Evolutionary conservation across 768 basidiomycete genomes (phyloP).

Genomic region (Lactarius evosmus): DNA sequence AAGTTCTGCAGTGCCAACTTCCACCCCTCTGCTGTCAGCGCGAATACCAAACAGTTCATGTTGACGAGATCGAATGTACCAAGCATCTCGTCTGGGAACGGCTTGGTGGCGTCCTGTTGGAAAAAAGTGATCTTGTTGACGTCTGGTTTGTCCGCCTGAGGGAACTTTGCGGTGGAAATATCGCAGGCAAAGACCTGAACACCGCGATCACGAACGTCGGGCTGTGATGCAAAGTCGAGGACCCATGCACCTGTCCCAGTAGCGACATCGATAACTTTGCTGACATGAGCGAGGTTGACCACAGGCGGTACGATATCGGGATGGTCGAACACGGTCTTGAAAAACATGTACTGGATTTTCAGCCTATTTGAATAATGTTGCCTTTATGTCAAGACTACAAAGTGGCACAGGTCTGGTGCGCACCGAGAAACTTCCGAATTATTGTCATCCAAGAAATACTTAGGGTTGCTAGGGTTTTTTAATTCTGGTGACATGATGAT

Average conservation of each 20-base stretch:
- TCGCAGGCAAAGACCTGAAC: conserved; percentile 2
- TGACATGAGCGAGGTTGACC: neutral
- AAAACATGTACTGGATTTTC: neutral
- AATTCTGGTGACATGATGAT: no score
- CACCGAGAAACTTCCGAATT: neutral
- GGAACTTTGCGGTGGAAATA: neutral
- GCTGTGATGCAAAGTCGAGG: neutral
- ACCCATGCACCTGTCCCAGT: neutral
- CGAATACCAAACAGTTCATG: neutral
- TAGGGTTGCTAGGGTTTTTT: no score
- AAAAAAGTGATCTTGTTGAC: neutral
- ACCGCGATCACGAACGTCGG: neutral
- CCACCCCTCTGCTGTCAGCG: neutral
- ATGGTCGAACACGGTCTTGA: neutral
- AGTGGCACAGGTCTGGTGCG: neutral
- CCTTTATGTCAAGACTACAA: neutral
- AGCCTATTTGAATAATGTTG: neutral
- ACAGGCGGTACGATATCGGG: neutral
- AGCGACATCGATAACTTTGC: neutral
- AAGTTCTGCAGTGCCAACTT: neutral
- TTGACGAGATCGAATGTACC: neutral
- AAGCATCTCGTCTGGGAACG: conserved; percentile 2
- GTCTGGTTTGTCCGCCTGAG: neutral
- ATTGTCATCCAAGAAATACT: neutral
- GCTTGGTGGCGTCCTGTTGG: conserved; percentile 5